A percentile compares a stretch with the other conserved stretches of the same genome.
phyloP scores from a whole-genome alignment of 805 yeast species.

The Phaffomyces opuntiae region DNA sequence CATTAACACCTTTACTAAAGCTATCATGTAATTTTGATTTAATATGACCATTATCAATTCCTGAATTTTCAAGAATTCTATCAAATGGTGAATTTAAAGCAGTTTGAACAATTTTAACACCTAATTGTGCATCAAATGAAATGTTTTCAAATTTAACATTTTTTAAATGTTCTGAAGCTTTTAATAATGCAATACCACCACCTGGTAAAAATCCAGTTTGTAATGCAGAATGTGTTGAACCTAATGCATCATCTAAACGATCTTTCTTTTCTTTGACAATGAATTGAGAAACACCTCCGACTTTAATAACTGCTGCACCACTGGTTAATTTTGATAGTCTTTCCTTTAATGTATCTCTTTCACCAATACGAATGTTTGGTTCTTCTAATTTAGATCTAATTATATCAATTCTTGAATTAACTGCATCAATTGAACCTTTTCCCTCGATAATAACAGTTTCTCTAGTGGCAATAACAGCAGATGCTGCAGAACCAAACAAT shows the following conservation, averaged over 20 bases:
- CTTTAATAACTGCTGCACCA: slow-evolving; percentile 97
- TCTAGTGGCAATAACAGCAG: slow-evolving; percentile 89
- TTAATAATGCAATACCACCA: slow-evolving; percentile 96
- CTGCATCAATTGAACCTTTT: slow-evolving; percentile 75
- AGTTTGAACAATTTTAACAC: slow-evolving; percentile 86
- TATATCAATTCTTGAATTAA: slow-evolving; percentile 86
- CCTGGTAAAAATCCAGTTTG: slow-evolving; percentile 99
- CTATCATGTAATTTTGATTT: slow-evolving; percentile 44
- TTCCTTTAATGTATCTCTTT: slow-evolving; percentile 94
- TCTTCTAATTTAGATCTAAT: slow-evolving; percentile 78
- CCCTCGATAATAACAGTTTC: slow-evolving; percentile 94
- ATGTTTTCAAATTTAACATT: slow-evolving; percentile 64
- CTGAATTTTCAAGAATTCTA: slow-evolving; percentile 93
- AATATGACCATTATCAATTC: slow-evolving; percentile 94
- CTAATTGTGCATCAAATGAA: slow-evolving; percentile 85
- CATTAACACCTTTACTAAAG: slow-evolving; percentile 87
- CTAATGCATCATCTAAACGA: slow-evolving; percentile 95
- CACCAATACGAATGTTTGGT: slow-evolving; percentile 72
- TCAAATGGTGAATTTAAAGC: slow-evolving; percentile 95
- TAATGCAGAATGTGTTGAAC: slow-evolving; percentile 98
- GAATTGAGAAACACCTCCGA: slow-evolving; percentile 94
- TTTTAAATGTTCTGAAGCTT: slow-evolving; percentile 77
- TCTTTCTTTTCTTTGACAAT: slow-evolving; percentile 99
- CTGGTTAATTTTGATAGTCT: slow-evolving; percentile 95
- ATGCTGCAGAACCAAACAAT: slow-evolving; percentile 84